These are phyloP conservation scores for Penicillium coprophilum DNA, from an alignment of 495 filamentous ascomycete genomes.

Conservation along the genomic window DNA sequence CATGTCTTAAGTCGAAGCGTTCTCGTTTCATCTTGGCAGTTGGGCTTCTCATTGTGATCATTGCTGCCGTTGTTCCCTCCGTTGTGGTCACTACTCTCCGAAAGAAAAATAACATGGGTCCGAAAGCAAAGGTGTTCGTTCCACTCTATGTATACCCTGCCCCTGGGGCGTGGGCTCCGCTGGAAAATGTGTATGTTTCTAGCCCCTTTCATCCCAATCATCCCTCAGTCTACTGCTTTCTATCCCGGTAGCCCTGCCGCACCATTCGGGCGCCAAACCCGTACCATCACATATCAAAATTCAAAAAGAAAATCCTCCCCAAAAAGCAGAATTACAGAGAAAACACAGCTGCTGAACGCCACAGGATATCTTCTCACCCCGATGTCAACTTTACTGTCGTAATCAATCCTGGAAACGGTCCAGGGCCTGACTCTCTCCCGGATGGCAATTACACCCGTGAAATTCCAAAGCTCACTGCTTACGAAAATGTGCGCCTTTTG, in stretches of 20 bases:
- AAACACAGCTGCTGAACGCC: conserved; percentile 29
- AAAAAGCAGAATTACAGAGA: neutral
- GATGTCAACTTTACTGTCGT: conserved; percentile 52
- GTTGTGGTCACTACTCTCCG: conserved; percentile 35
- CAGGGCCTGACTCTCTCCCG: conserved; percentile 44
- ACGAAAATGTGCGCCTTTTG: conserved; percentile 51
- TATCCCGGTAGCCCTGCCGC: conserved; percentile 21
- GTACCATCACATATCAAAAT: conserved; percentile 7
- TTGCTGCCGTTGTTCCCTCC: conserved; percentile 37
- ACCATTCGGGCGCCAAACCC: conserved; percentile 12
- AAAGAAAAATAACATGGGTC: conserved; percentile 42
- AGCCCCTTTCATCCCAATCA: conserved; percentile 19
- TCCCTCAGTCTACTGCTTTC: conserved; percentile 10
- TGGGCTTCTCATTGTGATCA: conserved; percentile 33
- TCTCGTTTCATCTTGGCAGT: conserved; percentile 30
- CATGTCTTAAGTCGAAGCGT: conserved; percentile 31
- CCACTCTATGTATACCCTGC: conserved; percentile 58
- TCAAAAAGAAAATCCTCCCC: conserved; percentile 4
- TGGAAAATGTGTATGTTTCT: conserved; percentile 47
- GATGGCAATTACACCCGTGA: conserved; percentile 53
- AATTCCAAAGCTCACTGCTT: conserved; percentile 43
- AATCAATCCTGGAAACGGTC: conserved; percentile 57
- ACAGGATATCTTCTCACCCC: conserved; percentile 44
- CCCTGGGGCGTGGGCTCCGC: conserved; percentile 50
- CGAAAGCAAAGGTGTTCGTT: conserved; percentile 48